Conservation (phyloP, 2,329 filamentous ascomycete species). For the Fusarium guadeloupense region DNA sequence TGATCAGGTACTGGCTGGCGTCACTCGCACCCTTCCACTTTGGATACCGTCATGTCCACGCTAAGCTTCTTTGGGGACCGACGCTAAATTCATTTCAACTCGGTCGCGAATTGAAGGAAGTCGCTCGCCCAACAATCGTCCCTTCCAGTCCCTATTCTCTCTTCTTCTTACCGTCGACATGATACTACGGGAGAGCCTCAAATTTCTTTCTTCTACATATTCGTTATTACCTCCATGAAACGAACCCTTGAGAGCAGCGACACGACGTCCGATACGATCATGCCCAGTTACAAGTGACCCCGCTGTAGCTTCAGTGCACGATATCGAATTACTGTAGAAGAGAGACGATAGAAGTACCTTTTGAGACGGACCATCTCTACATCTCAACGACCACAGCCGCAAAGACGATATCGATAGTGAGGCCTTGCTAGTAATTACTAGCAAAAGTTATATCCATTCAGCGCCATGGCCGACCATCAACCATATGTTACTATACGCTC, state of each 20-base stretch:
- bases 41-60: conserved; percentile 32
- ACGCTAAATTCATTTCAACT: conserved; percentile 34
- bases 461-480: conserved; percentile 53
- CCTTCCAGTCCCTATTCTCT: conserved; percentile 5
- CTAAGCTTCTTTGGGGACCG: conserved; percentile 51
- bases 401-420: conserved; percentile 8
- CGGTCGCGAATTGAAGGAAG: conserved; percentile 39
- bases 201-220: conserved; percentile 14
- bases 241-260: background rate
- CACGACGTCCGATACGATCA: conserved; percentile 15
- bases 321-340: background rate
- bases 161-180: conserved; percentile 25
- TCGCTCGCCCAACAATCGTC: conserved; percentile 31
- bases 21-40: conserved; percentile 35
- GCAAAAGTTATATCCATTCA: conserved; percentile 1
- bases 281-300: conserved; percentile 19
- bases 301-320: conserved; percentile 6
- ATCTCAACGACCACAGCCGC: conserved; percentile 4
- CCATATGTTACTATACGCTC: conserved; percentile 65
- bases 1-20: no score
- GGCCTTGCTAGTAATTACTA: conserved; percentile 2
- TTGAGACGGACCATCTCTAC: background rate
- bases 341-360: conserved; percentile 1
- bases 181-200: conserved; percentile 24
- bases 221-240: conserved; percentile 22